Percentiles rank a stretch among this genome's conserved stretches.
These are phyloP conservation scores for Dichotomopilus funicola DNA, from an alignment of 2,329 filamentous ascomycete species.

Conservation along the genomic window DNA sequence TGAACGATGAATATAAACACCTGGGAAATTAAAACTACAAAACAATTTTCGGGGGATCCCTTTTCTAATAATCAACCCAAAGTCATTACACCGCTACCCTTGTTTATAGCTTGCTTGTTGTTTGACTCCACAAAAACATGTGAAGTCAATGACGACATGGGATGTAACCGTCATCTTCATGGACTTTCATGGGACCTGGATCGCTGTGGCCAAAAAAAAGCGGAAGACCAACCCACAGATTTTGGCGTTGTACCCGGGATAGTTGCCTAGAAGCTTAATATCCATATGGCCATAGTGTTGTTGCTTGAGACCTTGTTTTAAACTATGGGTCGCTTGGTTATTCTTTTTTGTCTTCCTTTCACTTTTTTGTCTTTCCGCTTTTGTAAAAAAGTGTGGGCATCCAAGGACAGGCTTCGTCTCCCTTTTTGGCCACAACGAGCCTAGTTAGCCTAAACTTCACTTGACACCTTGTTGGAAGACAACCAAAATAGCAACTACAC, in stretches of 20 bases:
- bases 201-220: neutral
- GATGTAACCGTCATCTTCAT: neutral
- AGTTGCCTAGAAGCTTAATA: neutral
- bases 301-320: too few species aligned
- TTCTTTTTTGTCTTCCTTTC: too few species aligned
- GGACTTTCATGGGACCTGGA: neutral
- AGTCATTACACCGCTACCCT: too few species aligned
- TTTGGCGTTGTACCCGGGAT: neutral
- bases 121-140: neutral
- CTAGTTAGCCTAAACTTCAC: neutral
- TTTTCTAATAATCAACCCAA: too few species aligned
- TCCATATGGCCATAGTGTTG: too few species aligned
- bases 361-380: too few species aligned
- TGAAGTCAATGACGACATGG: conserved; percentile 12
- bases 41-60: too few species aligned
- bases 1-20: neutral
- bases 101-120: neutral
- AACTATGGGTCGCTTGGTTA: too few species aligned
- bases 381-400: too few species aligned
- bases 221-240: neutral
- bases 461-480: neutral
- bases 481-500: too few species aligned
- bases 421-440: neutral
- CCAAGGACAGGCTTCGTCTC: too few species aligned
- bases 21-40: too few species aligned